Conservation (phyloP, 2,329 filamentous ascomycete genomes). For the Colletotrichum cuscutae region DNA sequence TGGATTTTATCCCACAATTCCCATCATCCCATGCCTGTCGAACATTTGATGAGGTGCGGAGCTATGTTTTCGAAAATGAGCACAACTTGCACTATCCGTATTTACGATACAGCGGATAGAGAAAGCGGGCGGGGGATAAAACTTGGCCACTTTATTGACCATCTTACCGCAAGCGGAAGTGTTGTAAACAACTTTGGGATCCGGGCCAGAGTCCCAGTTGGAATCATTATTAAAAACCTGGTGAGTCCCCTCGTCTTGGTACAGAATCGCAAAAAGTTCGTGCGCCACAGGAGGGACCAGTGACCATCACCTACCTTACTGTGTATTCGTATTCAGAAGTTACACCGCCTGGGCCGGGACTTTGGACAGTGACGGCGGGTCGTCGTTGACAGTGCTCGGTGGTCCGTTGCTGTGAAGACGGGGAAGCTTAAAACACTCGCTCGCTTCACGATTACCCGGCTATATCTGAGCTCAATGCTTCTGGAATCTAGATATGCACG, state of each 20-base stretch:
- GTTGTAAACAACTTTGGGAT: not conserved
- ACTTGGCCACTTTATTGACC: not conserved
- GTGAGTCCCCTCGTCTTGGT: not conserved
- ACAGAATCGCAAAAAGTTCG: not conserved
- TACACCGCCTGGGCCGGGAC: not conserved
- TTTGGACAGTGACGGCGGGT: not conserved
- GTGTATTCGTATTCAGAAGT: not conserved
- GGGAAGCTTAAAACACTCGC: slow-evolving; percentile 15
- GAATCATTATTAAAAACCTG: not conserved
- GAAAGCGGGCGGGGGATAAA: no score
- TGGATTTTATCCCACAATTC: not conserved
- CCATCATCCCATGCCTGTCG: not conserved
- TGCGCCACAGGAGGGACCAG: not conserved
- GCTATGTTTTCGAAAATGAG: not conserved
- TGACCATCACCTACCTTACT: no score
- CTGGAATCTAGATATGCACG: no score
- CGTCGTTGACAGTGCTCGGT: slow-evolving; percentile 19
- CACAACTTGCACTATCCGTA: not conserved
- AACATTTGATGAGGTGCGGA: not conserved
- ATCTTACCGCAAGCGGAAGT: not conserved
- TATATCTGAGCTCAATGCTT: not conserved
- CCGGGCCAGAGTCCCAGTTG: not conserved
- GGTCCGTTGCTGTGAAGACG: slow-evolving; percentile 19
- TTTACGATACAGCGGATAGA: no score
- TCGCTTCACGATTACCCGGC: slow-evolving; percentile 7